These are phyloP conservation scores for Pisolithus marmoratus DNA, from an alignment of 768 basidiomycete genomes.

Conservation along the genomic window DNA sequence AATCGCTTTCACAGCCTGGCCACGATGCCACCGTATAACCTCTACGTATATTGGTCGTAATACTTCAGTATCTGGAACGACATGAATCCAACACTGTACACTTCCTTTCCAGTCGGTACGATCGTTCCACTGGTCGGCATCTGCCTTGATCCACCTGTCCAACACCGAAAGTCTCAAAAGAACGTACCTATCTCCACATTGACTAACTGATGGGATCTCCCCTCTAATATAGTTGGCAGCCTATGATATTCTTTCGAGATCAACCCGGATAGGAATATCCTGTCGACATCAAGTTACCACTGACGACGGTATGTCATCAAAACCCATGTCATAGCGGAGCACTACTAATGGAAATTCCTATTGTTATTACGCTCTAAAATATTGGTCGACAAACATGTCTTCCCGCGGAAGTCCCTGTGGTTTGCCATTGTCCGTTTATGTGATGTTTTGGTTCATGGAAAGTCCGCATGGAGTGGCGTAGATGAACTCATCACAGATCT, in stretches of 20 bases:
- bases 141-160: background rate
- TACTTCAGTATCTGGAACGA: background rate
- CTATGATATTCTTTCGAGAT: slow-evolving; percentile 15
- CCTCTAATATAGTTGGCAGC: slow-evolving; percentile 4
- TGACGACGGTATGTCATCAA: background rate
- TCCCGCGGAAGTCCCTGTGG: background rate
- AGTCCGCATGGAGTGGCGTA: background rate
- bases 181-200: background rate
- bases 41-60: background rate
- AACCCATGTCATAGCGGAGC: background rate
- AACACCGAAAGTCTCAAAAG: background rate
- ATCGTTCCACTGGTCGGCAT: background rate
- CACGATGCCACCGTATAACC: no score
- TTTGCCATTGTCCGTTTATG: background rate
- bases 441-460: background rate
- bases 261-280: slow-evolving; percentile 11
- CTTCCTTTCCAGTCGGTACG: background rate
- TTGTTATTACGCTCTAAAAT: no score
- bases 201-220: background rate
- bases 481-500: background rate
- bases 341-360: no score
- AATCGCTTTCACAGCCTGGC: no score
- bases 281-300: slow-evolving; percentile 6
- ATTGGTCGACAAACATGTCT: background rate
- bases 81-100: background rate